These are phyloP conservation scores for Trametes pubescens DNA, from an alignment of 1,284 basidiomycete genomes.

Conservation along the genomic window DNA sequence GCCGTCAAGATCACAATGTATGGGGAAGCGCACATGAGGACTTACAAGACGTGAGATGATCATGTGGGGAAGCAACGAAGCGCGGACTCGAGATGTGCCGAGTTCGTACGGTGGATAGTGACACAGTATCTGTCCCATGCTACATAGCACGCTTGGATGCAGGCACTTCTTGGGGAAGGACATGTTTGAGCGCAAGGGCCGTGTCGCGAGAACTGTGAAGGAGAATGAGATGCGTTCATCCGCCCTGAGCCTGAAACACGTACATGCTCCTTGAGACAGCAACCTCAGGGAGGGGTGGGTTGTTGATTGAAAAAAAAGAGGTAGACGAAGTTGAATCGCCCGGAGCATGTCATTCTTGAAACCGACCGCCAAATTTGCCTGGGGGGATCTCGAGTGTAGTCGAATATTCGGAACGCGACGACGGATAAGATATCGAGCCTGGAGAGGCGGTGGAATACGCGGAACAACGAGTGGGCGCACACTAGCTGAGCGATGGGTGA, in stretches of 20 bases:
- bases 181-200: no score
- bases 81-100: not conserved
- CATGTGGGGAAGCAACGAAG: not conserved
- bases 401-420: slow-evolving; percentile 7
- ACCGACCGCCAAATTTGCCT: slow-evolving; percentile 14
- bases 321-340: not conserved
- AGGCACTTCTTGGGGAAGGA: no score
- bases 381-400: slow-evolving; percentile 3
- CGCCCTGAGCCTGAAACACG: no score
- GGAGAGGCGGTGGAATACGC: slow-evolving; percentile 1
- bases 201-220: no score
- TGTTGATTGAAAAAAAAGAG: not conserved
- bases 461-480: not conserved
- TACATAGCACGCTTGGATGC: not conserved
- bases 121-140: not conserved
- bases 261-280: no score
- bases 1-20: not conserved
- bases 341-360: not conserved
- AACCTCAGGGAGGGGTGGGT: not conserved
- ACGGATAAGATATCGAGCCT: slow-evolving; percentile 11
- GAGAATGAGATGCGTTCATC: no score
- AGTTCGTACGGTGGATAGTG: not conserved
- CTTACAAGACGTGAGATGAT: not conserved
- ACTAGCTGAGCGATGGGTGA: not conserved
- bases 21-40: no score